Conservation (phyloP, 768 basidiomycete species). For the Obba rivulosa region DNA sequence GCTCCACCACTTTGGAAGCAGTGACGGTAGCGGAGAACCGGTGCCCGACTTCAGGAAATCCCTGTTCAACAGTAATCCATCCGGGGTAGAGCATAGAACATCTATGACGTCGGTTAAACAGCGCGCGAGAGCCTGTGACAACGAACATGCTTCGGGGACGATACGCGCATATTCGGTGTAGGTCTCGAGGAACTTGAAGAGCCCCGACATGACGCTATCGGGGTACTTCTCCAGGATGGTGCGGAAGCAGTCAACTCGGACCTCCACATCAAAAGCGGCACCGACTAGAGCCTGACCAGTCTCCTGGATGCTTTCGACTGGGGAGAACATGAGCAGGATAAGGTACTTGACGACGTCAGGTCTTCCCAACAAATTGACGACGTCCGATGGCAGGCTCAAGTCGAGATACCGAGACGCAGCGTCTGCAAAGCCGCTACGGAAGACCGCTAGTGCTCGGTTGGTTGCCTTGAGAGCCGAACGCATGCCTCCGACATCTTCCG, state of each 20-base stretch:
- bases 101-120: slow-evolving; percentile 93
- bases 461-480: slow-evolving; percentile 43
- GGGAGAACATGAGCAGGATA: slow-evolving; percentile 74
- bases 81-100: slow-evolving; percentile 67
- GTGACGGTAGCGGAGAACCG: slow-evolving; percentile 40
- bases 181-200: slow-evolving; percentile 58
- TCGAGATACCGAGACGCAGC: slow-evolving; percentile 63
- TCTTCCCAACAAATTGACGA: slow-evolving; percentile 49
- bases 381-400: slow-evolving; percentile 44
- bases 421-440: slow-evolving; percentile 60
- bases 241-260: slow-evolving; percentile 82
- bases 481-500: slow-evolving; percentile 13
- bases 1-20: slow-evolving; percentile 72
- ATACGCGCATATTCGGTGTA: slow-evolving; percentile 58
- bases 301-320: slow-evolving; percentile 65
- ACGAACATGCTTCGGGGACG: slow-evolving; percentile 79
- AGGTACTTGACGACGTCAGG: slow-evolving; percentile 55
- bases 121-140: slow-evolving; percentile 87
- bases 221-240: slow-evolving; percentile 67
- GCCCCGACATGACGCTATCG: slow-evolving; percentile 60
- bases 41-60: slow-evolving; percentile 44
- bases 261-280: slow-evolving; percentile 85
- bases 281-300: slow-evolving; percentile 78
- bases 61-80: slow-evolving; percentile 61
- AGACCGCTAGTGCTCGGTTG: slow-evolving; percentile 51